Evolutionary conservation across 441 rosid genomes (phyloP).

Genomic region (Adansonia madagascariensis): DNA sequence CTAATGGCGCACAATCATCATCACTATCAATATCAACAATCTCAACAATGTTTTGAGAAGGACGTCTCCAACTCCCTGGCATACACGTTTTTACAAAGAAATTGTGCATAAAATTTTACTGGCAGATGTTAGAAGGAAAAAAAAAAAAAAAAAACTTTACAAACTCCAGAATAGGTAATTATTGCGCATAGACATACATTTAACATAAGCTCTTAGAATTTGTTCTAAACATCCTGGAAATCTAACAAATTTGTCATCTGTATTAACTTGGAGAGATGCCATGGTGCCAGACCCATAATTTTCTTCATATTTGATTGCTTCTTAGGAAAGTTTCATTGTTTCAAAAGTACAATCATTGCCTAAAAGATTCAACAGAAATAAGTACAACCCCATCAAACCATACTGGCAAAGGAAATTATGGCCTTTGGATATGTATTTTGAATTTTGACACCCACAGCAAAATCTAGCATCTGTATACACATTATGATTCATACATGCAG

Average conservation of each 20-base stretch:
- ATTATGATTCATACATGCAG: background rate
- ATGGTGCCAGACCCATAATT: background rate
- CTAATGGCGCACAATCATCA: conserved; percentile 34
- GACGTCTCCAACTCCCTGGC: conserved; percentile 30
- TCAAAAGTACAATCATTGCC: background rate
- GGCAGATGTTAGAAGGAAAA: background rate
- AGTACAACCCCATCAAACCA: background rate
- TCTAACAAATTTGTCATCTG: background rate
- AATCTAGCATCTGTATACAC: background rate
- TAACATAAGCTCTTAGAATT: conserved; percentile 3
- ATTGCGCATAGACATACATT: background rate
- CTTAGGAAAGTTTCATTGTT: background rate
- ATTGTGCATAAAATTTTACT: background rate
- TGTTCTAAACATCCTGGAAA: background rate
- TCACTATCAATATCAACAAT: conserved; percentile 41
- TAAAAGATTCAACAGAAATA: background rate
- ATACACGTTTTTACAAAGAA: conserved; percentile 11
- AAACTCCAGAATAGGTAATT: background rate
- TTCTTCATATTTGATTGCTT: background rate
- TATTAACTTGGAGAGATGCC: background rate
- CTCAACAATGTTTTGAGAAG: conserved; percentile 28
- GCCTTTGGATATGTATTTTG: background rate
- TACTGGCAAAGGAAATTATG: background rate
- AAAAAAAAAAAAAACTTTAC: background rate
- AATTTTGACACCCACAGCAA: background rate